Evolutionary conservation across 2,329 filamentous ascomycete genomes (phyloP), one percentile per base, ranked within the genome.

Genomic region (Fusarium foetens): DNA sequence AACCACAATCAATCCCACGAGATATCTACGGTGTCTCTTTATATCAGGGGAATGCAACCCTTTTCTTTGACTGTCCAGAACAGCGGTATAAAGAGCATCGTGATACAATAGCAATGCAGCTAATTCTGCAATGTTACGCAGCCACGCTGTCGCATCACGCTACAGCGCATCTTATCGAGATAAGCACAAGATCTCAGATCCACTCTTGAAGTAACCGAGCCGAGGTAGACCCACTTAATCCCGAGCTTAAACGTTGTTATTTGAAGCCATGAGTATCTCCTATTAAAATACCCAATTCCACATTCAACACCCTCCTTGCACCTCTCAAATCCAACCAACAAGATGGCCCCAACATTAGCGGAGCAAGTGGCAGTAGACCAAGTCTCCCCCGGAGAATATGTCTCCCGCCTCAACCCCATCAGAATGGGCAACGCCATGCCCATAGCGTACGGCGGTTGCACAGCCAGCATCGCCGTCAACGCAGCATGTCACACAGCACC

Each of bases 391-490:
- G 71, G 74, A 17, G 71, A 75, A 36, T 81, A 72, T 49, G 70
- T 77, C 45, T 79, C 79, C n/a, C 74, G 71, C 16, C 46, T 61
- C 14, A 58, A 71, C n/a, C 80, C 80, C 3, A 67, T 76, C 21
- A 67, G 74, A 19, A 77, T 81, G 79, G 80, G 80, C 19, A 81
- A 81, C 46, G 57, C 76, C 6, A 58, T 70, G 55, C 78, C 80
- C 27, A 79, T 82, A 38, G 84, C 84, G 4, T 86, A 85, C 64
- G 84, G 85, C 36, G 85, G 86, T 2, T 86, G 81, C 66, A 78
- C 84, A 4, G 73, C 84, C 4, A 81, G 75, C 8, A 66, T 83
- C 5, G 85, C 83, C 2, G 78, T 82, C 14, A 81, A 82, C 68
- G 82, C 84, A 1, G 85, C 85, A 1, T 81, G 71, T 48, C 74